These are phyloP conservation scores for Boletus sp. DNA, from an alignment of 768 basidiomycete genomes.

Conservation along the genomic window DNA sequence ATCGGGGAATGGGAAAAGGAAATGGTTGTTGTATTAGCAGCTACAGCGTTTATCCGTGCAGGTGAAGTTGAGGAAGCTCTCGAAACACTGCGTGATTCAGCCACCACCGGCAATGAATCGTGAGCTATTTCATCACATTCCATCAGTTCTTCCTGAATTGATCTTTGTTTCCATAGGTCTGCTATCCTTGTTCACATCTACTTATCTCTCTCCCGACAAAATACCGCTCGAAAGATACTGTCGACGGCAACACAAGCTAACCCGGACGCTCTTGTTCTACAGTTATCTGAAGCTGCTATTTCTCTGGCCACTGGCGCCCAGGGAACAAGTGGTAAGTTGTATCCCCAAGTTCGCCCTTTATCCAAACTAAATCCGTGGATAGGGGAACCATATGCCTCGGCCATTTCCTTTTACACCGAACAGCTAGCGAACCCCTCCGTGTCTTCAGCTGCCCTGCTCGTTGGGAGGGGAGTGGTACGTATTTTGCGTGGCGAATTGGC, in stretches of 20 bases:
- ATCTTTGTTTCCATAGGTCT: constrained; percentile 46
- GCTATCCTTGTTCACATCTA: constrained; percentile 84
- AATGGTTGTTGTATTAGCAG: constrained; percentile 75
- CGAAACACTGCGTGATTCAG: constrained; percentile 74
- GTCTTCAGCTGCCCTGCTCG: constrained; percentile 69
- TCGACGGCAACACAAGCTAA: constrained; percentile 81
- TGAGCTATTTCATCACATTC: constrained; percentile 37
- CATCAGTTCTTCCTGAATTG: not conserved
- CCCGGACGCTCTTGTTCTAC: constrained; percentile 87
- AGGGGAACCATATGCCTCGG: constrained; percentile 38
- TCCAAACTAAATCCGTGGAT: not conserved
- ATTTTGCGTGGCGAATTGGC: constrained; percentile 72
- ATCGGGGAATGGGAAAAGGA: constrained; percentile 67
- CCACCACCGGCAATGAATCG: constrained; percentile 84
- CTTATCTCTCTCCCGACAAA: constrained; percentile 84
- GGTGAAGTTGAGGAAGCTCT: constrained; percentile 91
- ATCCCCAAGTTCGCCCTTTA: constrained; percentile 20
- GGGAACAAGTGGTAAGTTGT: constrained; percentile 43
- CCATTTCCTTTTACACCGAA: constrained; percentile 72
- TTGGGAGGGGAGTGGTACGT: constrained; percentile 76
- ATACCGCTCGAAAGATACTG: constrained; percentile 84
- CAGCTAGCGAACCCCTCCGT: constrained; percentile 80
- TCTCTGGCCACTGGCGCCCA: constrained; percentile 75
- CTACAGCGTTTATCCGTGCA: constrained; percentile 81
- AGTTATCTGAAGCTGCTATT: constrained; percentile 84